Base-by-base conservation (phyloP, 139 green algal genomes). In the Chloropicon primus region DNA sequence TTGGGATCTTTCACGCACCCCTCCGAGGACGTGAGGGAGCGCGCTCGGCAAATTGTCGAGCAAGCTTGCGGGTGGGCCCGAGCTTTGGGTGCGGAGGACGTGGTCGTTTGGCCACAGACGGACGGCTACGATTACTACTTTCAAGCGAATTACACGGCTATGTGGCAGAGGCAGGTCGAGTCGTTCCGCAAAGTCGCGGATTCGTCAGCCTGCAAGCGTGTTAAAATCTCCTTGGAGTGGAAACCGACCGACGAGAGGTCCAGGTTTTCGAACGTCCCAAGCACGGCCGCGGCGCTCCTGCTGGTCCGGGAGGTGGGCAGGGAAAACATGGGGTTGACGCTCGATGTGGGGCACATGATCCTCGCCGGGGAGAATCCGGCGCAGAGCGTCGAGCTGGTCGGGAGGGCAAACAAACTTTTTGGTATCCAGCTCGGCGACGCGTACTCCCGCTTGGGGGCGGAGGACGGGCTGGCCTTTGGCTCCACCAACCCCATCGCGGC, bases 91-190 rank as follows among this genome's bases (percentile, higher is more conserved):
- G 82, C 84, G 0, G 17, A 23, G 1, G 80, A 89, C 24, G 53
- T 92, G 2, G 71, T 92, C 1, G 76, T 89, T 21, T 89, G 86
- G 83, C 75, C 79, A 0, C 80, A 83, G 1, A 88, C 79, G 24
- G 88, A 92, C 24, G 88, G 88, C 17, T 92, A 90, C 71, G 84
- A 90, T 79, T 90, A 91, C 71, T 10, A 85, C 21, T 74, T 87
- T 1, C 41, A 62, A 17, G 41, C 17, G 10, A 22, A 91, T 74
- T 90, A 91, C 78, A 21, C 28, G 0, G 53, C 76, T 0, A 72
- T 83, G 25, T 90, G 85, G 86, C 10, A 75, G 25, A 26, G 53
- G 10, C 74, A 80, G 1, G 88, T 89, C 17, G 24, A 80, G 22
- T 62, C 73, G 1, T 87, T 79, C 81, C 77, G 71, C 24, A 28